Percentiles rank a stretch among this genome's conserved stretches.
Conservation (phyloP, 768 basidiomycete species). For the Mycena polygramma region DNA sequence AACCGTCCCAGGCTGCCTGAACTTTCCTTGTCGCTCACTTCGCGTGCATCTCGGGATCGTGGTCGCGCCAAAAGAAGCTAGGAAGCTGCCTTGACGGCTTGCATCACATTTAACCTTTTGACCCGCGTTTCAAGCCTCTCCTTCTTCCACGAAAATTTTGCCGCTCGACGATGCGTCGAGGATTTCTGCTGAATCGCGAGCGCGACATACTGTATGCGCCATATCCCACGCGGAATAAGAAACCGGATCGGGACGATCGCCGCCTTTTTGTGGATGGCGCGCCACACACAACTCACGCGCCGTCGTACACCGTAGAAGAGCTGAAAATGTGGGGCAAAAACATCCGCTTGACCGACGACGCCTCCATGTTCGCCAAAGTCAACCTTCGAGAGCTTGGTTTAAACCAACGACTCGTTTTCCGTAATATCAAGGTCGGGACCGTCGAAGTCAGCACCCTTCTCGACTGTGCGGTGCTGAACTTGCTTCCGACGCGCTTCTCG, state of each 20-base stretch:
- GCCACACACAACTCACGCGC: neutral
- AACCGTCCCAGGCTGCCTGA: neutral
- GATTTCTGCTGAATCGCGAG: constrained; percentile 12
- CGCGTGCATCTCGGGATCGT: neutral
- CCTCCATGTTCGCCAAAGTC: constrained; percentile 22
- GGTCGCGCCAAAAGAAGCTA: neutral
- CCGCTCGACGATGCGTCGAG: constrained; percentile 24
- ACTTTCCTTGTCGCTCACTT: neutral
- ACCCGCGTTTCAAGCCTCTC: neutral
- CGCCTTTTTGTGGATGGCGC: constrained; percentile 18
- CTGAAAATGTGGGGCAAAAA: constrained; percentile 25
- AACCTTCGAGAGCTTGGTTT: constrained; percentile 19
- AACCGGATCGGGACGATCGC: constrained; percentile 25
- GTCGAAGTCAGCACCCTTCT: constrained; percentile 35
- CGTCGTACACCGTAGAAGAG: constrained; percentile 23
- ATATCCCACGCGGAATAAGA: constrained; percentile 32
- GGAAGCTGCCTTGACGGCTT: neutral
- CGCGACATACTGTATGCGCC: constrained; percentile 18
- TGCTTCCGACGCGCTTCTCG: constrained; percentile 28
- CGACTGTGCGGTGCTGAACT: constrained; percentile 21
- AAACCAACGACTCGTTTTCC: constrained; percentile 34
- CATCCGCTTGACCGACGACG: constrained; percentile 24
- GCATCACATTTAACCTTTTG: constrained; percentile 16
- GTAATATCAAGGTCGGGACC: constrained; percentile 26
- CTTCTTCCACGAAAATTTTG: constrained; percentile 4